Evolutionary conservation across 1,139 yeast species (phyloP).

Genomic region (Wickerhamomyces sp.): DNA sequence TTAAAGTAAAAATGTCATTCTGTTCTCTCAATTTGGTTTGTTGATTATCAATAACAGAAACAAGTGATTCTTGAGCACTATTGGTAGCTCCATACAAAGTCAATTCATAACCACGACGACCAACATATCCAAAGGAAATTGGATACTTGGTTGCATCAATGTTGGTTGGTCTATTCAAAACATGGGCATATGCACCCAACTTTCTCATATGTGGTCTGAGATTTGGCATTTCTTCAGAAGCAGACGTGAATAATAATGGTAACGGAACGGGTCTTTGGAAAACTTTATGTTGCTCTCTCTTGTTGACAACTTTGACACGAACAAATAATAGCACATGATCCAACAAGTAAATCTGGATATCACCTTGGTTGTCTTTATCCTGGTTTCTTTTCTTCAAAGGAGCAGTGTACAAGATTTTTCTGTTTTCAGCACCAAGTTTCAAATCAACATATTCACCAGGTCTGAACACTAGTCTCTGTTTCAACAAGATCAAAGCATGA

Average conservation of each 20-base stretch:
- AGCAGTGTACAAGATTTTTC: slow-evolving; percentile 76
- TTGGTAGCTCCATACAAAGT: slow-evolving; percentile 61
- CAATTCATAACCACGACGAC: slow-evolving; percentile 45
- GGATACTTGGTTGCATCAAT: slow-evolving; percentile 22
- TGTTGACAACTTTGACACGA: slow-evolving; percentile 80
- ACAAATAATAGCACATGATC: slow-evolving; percentile 87
- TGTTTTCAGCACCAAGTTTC: slow-evolving; percentile 74
- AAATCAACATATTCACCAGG: slow-evolving; percentile 87
- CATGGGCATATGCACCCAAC: slow-evolving; percentile 36
- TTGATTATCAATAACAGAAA: slow-evolving; percentile 75
- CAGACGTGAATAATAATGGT: slow-evolving; percentile 70
- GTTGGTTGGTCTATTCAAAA: slow-evolving; percentile 25
- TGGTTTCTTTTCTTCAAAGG: slow-evolving; percentile 71
- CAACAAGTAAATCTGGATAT: slow-evolving; percentile 71
- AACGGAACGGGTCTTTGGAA: slow-evolving; percentile 91
- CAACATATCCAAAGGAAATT: slow-evolving; percentile 41
- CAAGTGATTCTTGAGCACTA: slow-evolving; percentile 73
- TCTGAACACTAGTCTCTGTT: slow-evolving; percentile 65
- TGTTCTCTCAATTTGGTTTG: slow-evolving; percentile 67
- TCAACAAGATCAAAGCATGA: slow-evolving; percentile 81
- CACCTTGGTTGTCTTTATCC: slow-evolving; percentile 70
- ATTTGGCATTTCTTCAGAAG: slow-evolving; percentile 74
- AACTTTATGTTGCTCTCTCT: slow-evolving; percentile 87
- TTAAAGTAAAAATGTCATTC: slow-evolving; percentile 75
- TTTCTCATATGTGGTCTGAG: slow-evolving; percentile 38